Conservation (phyloP, 768 basidiomycete genomes). For the Naganishia vaughanmartiniae region DNA sequence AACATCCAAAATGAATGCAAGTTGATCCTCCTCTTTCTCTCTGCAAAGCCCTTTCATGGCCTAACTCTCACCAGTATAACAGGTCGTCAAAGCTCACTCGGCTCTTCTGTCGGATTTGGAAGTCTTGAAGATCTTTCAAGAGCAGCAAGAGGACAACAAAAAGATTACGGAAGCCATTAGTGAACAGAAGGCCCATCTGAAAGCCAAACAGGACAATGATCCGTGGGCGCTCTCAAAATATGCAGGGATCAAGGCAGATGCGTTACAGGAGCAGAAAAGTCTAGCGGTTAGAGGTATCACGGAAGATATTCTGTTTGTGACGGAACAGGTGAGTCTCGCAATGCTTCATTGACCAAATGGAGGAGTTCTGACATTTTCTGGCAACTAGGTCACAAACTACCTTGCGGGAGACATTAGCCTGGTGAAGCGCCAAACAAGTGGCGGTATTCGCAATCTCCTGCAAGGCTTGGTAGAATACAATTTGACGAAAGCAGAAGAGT, state of each 20-base stretch:
- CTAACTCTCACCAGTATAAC: neutral
- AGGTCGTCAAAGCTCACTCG: constrained; percentile 61
- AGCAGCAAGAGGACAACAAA: constrained; percentile 64
- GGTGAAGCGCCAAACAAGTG: constrained; percentile 63
- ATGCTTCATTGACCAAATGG: neutral
- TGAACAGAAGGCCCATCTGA: constrained; percentile 2
- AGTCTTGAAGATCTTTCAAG: constrained; percentile 71
- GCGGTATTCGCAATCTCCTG: constrained; percentile 66
- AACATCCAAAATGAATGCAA: constrained; percentile 15
- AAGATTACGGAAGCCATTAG: constrained; percentile 29
- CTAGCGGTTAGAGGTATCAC: constrained; percentile 61
- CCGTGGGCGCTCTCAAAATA: constrained; percentile 24
- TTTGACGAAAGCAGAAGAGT: constrained; percentile 85
- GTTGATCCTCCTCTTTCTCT: neutral
- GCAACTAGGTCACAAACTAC: constrained; percentile 73
- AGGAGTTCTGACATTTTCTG: neutral
- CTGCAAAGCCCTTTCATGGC: neutral
- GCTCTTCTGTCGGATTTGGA: constrained; percentile 87
- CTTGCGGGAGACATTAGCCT: constrained; percentile 74
- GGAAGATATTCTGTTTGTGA: constrained; percentile 78
- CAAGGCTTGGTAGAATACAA: constrained; percentile 65
- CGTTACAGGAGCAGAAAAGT: constrained; percentile 70
- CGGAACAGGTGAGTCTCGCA: constrained; percentile 66
- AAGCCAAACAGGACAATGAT: constrained; percentile 34
- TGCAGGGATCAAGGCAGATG: constrained; percentile 31